Base-by-base conservation (phyloP, 1,139 yeast genomes). In the Kurtzmaniella natalensis region DNA sequence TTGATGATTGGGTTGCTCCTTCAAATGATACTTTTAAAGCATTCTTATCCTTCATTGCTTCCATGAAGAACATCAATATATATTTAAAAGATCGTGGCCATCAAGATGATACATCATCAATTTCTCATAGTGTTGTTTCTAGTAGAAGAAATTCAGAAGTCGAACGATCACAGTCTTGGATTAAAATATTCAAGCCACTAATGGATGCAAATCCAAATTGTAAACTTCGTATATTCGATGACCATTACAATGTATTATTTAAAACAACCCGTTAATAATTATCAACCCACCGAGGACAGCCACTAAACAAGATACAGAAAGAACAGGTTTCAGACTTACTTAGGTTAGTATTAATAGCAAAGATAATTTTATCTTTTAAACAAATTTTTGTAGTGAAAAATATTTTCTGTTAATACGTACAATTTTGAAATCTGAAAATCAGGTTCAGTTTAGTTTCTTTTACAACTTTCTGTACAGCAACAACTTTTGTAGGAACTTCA, bases 121-220 rank as follows among this genome's bases (percentile, higher is more conserved):
- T n/a, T n/a, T n/a, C n/a, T n/a, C n/a, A n/a, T n/a, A n/a, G n/a
- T n/a, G n/a, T n/a, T n/a, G n/a, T n/a, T n/a, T n/a, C n/a, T n/a
- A n/a, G n/a, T n/a, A n/a, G n/a, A n/a, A n/a, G n/a, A n/a, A n/a
- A n/a, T n/a, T n/a, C n/a, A n/a, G n/a, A n/a, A n/a, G n/a, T n/a
- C n/a, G n/a, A n/a, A n/a, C n/a, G n/a, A n/a, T n/a, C n/a, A 36
- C 37, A 42, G 14, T 64, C 60, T 35, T 64, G 71, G 71, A 32
- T 41, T 7, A 44, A 47, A 3, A 38, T 64, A 10, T 45, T 65
- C 18, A 45, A 49, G 21, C 67, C 68, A 1, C 38, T 61, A 18
- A 28, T 57, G 19, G 33, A 37, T 17, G 37, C 39, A 30, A 46
- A 37, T 38, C 48, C 24, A 31, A 37, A 30, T 20, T 60, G 57